These are phyloP conservation scores for Miscanthus lutarioriparius DNA, from an alignment of 176 grass and related monocot species.

Conservation along the genomic window DNA sequence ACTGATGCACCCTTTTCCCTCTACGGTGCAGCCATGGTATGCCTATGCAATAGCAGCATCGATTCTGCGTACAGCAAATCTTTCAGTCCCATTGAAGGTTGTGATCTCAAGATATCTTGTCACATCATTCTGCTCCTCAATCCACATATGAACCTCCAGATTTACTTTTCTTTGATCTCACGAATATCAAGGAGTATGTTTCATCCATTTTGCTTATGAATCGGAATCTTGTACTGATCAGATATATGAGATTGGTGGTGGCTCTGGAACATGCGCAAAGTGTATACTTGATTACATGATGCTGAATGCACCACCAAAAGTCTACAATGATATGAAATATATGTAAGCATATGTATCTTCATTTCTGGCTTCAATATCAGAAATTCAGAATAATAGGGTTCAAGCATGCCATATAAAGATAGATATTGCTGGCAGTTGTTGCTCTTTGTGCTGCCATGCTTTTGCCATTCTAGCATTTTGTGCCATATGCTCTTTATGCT, in stretches of 20 bases:
- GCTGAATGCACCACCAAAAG: slow-evolving; percentile 88
- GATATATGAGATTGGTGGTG: slow-evolving; percentile 97
- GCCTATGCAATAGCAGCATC: slow-evolving; percentile 89
- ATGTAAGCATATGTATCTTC: slow-evolving; percentile 57
- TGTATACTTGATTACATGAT: slow-evolving; percentile 96
- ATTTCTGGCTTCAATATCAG: not conserved
- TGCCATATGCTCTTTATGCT: slow-evolving; percentile 8
- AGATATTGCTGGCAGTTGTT: not conserved
- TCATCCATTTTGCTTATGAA: slow-evolving; percentile 22
- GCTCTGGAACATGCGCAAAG: slow-evolving; percentile 96
- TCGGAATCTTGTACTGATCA: slow-evolving; percentile 38
- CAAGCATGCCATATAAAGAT: not conserved
- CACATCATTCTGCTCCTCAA: not conserved
- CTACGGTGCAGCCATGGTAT: slow-evolving; percentile 88
- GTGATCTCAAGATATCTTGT: slow-evolving; percentile 6
- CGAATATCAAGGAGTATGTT: not conserved
- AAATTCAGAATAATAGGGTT: slow-evolving; percentile 6
- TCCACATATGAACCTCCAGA: no score
- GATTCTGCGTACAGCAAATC: slow-evolving; percentile 85
- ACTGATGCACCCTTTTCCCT: slow-evolving; percentile 24
- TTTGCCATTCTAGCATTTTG: slow-evolving; percentile 20
- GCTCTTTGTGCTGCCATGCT: slow-evolving; percentile 5
- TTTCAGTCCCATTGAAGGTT: slow-evolving; percentile 92
- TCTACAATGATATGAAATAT: slow-evolving; percentile 94
- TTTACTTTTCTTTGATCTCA: not conserved